phyloP scores from a whole-genome alignment of 768 basidiomycete genomes.

The Calocybe cyanea region DNA sequence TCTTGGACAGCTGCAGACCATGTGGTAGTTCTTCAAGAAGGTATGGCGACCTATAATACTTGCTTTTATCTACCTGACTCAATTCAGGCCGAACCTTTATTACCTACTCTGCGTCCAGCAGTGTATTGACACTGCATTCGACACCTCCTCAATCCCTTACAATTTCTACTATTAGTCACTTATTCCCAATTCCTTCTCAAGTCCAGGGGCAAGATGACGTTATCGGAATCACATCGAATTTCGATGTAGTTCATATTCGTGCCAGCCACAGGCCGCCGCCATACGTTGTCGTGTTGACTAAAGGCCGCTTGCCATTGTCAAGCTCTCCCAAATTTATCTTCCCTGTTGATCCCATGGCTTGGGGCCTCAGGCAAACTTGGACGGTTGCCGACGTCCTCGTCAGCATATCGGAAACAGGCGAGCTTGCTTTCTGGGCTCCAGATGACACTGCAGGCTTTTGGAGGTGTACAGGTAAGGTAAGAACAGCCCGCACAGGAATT shows the following conservation, averaged over 20 bases:
- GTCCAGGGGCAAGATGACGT: constrained; percentile 47
- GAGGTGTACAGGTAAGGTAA: constrained; percentile 71
- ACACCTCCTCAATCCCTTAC: constrained; percentile 35
- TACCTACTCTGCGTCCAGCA: constrained; percentile 50
- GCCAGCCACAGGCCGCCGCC: constrained; percentile 30
- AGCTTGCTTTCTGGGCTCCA: constrained; percentile 84
- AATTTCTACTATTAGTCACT: constrained; percentile 50
- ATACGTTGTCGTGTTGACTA: constrained; percentile 43
- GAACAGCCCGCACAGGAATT: constrained; percentile 64
- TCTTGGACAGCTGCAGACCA: constrained; percentile 57
- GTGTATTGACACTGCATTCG: constrained; percentile 51
- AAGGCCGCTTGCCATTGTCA: constrained; percentile 49
- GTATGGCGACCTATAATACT: constrained; percentile 30
- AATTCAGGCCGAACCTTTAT: constrained; percentile 49
- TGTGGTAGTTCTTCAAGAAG: constrained; percentile 67
- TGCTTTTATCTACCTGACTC: constrained; percentile 3
- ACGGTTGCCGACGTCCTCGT: constrained; percentile 69
- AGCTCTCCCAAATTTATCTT: constrained; percentile 52
- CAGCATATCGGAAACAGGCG: constrained; percentile 72
- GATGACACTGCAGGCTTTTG: constrained; percentile 45
- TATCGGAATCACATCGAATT: constrained; percentile 62
- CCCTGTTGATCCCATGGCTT: constrained; percentile 87
- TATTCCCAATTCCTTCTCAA: constrained; percentile 65
- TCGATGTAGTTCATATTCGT: constrained; percentile 56
- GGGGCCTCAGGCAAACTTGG: constrained; percentile 50